Evolutionary conservation across 148 eudicot genomes (phyloP).

Genomic region (Camellia lanceoleosa): DNA sequence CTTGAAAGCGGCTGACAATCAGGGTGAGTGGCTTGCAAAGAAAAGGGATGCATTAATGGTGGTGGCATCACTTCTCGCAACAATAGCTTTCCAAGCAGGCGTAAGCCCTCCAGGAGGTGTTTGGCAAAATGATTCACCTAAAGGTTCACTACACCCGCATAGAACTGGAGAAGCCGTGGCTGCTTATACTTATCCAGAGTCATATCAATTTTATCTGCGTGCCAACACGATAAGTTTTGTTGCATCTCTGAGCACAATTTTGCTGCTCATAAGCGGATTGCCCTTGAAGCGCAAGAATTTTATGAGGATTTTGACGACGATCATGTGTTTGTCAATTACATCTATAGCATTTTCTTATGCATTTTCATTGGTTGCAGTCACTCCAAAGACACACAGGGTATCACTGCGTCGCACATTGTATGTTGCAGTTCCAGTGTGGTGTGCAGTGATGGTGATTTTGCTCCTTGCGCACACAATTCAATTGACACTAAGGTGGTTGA

Average conservation of each 20-base stretch:
- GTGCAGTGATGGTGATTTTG: neutral
- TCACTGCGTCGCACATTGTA: neutral
- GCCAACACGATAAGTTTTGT: constrained; percentile 18
- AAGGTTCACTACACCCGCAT: neutral
- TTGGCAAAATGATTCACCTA: neutral
- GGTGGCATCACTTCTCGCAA: constrained; percentile 11
- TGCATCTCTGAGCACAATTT: too few species aligned
- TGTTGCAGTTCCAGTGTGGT: constrained; percentile 11
- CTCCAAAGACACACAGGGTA: neutral
- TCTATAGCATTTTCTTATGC: constrained; percentile 10
- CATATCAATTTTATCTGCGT: neutral
- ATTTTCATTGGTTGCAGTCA: neutral
- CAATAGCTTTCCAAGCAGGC: too few species aligned
- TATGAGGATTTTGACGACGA: constrained; percentile 20
- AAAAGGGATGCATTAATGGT: too few species aligned
- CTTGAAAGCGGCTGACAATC: too few species aligned
- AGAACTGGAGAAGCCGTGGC: constrained; percentile 21
- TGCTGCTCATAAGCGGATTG: constrained; percentile 12
- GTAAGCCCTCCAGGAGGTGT: too few species aligned
- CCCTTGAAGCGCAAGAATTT: constrained; percentile 18
- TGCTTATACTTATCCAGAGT: neutral
- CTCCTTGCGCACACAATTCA: constrained; percentile 11
- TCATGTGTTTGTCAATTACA: constrained; percentile 19
- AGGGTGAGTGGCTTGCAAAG: too few species aligned
- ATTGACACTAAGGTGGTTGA: neutral